Percentiles rank a stretch among this genome's conserved stretches.
phyloP scores from a whole-genome alignment of 352 stramenopile species.

The Phytopythium vexans region DNA sequence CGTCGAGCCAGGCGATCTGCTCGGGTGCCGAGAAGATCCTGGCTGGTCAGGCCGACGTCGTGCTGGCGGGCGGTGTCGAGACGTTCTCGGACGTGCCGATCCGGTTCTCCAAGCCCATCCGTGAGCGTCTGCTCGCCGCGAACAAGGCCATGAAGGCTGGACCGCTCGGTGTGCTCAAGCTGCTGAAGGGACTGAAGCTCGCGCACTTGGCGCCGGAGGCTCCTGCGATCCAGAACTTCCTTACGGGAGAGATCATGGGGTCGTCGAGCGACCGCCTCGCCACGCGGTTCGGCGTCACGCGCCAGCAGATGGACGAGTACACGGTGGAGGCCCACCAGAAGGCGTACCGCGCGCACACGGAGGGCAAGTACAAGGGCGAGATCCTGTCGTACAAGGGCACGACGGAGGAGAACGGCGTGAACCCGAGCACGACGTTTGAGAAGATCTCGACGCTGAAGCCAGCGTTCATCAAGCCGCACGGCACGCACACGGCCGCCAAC shows the following conservation, averaged over 20 bases:
- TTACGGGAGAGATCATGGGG: slow-evolving; percentile 99
- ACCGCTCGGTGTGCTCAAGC: slow-evolving; percentile 78
- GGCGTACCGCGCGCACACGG: slow-evolving; percentile 92
- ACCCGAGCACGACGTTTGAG: slow-evolving; percentile 93
- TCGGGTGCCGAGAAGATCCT: slow-evolving; percentile 96
- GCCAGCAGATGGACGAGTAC: slow-evolving; percentile 97
- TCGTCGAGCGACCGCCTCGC: slow-evolving; percentile 94
- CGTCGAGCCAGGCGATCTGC: slow-evolving; percentile 94
- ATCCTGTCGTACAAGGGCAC: slow-evolving; percentile 94
- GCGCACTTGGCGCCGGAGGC: slow-evolving; percentile 91
- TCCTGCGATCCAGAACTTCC: slow-evolving; percentile 98
- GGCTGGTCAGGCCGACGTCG: slow-evolving; percentile 92
- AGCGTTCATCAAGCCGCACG: slow-evolving; percentile 98
- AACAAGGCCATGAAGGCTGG: slow-evolving; percentile 96
- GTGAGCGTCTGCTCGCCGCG: slow-evolving; percentile 80
- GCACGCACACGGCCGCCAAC: slow-evolving; percentile 98
- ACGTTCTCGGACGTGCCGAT: slow-evolving; percentile 99
- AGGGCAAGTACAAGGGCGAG: slow-evolving; percentile 93
- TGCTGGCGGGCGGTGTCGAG: slow-evolving; percentile 95
- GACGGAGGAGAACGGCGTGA: slow-evolving; percentile 97
- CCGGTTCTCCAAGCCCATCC: slow-evolving; percentile 88
- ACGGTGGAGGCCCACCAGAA: slow-evolving; percentile 93
- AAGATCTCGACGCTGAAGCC: slow-evolving; percentile 96
- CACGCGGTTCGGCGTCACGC: slow-evolving; percentile 93
- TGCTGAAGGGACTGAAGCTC: slow-evolving; percentile 94